These are phyloP conservation scores for Ceratobasidium sp. DNA, from an alignment of 1,284 basidiomycete species.

Conservation along the genomic window DNA sequence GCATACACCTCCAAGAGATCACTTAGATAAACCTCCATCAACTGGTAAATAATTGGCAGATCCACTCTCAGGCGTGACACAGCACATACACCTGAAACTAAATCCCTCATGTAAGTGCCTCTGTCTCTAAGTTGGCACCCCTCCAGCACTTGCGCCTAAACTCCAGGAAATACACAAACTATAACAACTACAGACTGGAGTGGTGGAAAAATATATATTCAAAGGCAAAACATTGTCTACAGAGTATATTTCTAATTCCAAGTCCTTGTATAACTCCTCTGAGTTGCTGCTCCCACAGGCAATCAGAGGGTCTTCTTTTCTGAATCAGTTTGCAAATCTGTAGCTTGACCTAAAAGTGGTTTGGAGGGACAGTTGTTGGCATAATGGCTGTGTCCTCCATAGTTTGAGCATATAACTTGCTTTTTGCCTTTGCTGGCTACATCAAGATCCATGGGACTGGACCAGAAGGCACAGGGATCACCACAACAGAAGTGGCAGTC, in stretches of 20 bases:
- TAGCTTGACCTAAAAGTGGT: neutral
- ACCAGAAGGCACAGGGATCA: neutral
- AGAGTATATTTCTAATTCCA: neutral
- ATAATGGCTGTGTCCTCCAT: neutral
- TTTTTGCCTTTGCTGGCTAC: neutral
- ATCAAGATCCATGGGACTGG: slow-evolving; percentile 1
- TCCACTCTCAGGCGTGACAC: too few species aligned
- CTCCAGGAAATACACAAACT: too few species aligned
- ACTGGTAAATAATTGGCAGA: too few species aligned
- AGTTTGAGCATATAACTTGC: neutral
- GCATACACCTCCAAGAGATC: too few species aligned
- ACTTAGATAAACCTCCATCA: too few species aligned
- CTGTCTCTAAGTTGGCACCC: too few species aligned
- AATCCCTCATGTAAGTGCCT: too few species aligned
- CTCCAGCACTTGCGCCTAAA: too few species aligned
- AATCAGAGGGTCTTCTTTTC: neutral
- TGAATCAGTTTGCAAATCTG: neutral
- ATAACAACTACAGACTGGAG: neutral
- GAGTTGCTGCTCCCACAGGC: neutral
- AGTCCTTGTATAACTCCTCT: neutral
- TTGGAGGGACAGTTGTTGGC: neutral
- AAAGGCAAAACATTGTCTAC: slow-evolving; percentile 3
- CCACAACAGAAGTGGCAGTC: neutral
- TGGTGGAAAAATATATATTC: slow-evolving; percentile 1
- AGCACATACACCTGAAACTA: too few species aligned